Conservation (phyloP, 2,329 filamentous ascomycete genomes). For the Huntiella abstrusa region DNA sequence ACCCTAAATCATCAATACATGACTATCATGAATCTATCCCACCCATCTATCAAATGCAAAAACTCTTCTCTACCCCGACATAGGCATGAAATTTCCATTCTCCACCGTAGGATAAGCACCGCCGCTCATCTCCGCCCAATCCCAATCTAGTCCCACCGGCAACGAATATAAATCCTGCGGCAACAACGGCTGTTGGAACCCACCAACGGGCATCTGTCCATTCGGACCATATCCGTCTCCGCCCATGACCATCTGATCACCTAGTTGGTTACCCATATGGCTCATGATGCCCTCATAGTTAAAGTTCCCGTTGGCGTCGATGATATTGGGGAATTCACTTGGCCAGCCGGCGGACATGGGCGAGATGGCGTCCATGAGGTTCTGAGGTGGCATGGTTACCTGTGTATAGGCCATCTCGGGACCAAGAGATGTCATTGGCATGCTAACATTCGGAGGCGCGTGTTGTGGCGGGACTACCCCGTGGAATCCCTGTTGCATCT, state of each 20-base stretch:
- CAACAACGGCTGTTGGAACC: constrained; percentile 69
- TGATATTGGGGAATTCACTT: constrained; percentile 23
- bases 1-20: too few relatives aligned
- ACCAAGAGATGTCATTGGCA: constrained; percentile 2
- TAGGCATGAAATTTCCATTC: constrained; percentile 31
- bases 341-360: constrained; percentile 25
- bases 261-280: constrained; percentile 11
- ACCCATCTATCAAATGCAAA: too few relatives aligned
- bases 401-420: constrained; percentile 8
- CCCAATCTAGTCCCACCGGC: constrained; percentile 93
- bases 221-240: background rate
- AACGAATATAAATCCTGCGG: constrained; percentile 90
- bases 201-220: constrained; percentile 3
- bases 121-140: constrained; percentile 50
- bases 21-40: too few relatives aligned
- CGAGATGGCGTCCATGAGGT: constrained; percentile 8
- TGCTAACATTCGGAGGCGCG: background rate
- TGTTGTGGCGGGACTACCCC: background rate
- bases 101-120: constrained; percentile 45
- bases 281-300: constrained; percentile 10
- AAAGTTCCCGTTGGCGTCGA: constrained; percentile 12
- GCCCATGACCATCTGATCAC: constrained; percentile 14
- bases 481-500: too few relatives aligned
- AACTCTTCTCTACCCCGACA: too few relatives aligned
- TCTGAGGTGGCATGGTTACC: background rate